Evolutionary conservation across 345 rosid species (phyloP), one percentile per base, ranked within the genome.

Genomic region (Chamaenerion angustifolium): DNA sequence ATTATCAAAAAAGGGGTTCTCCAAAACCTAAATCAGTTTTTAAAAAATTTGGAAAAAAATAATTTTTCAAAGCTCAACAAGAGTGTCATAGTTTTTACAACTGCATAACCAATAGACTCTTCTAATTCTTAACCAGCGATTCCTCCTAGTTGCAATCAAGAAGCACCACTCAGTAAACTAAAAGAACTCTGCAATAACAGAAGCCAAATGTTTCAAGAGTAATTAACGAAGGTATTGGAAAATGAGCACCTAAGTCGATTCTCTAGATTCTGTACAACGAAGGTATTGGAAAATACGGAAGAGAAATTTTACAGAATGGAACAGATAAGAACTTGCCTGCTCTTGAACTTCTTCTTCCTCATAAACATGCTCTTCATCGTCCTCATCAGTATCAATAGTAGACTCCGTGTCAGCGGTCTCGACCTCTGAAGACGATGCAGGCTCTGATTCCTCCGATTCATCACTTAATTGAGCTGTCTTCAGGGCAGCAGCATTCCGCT

Each of bases 341-440:
- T 56, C 56, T 14, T 76, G 75, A 27, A 64, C 67, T 19, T 55
- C 68, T 45, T 70, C 94, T 9, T 79, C 88, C 25, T 72, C 83
- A n/a, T 56, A 69, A 48, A 55, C 53, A 18, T 62, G 60, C 35
- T 51, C 70, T 55, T 67, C 71, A 9, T 64, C 81, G 8, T 71
- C 87, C 21, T 77, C 87, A 4, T 81, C 85, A 19, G 80, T 85
- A 16, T 74, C 82, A 8, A 79, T 75, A 40, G 66, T 69, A 12
- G 84, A 71, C 37, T 42, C 74, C 21, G 53, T 43, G 40, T 69
- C 76, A 10, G 25, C 58, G 14, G 43, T 55, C 41, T 12, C 44
- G 12, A 14, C 58, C 10, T 31, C 58, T 31, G 37, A 31, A 31
- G 37, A 31, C 37, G 37, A 31, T 31, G 37, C 37, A 31, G 37